phyloP scores from a whole-genome alignment of 2,329 filamentous ascomycete genomes.

The Sclerotinia trifoliorum region DNA sequence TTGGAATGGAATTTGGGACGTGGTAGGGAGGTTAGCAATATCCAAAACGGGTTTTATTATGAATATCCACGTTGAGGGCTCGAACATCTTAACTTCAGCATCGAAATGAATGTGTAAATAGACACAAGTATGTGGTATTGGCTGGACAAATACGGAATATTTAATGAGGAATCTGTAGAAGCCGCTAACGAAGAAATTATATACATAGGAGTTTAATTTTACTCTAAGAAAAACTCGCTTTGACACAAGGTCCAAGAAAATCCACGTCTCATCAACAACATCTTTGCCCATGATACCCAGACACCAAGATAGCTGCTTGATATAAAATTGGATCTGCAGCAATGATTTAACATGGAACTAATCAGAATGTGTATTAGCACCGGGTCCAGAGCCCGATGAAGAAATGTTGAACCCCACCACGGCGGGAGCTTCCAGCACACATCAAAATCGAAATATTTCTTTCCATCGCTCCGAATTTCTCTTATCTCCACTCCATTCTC shows the following conservation, averaged over 20 bases:
- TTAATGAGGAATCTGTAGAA: slow-evolving; percentile 1
- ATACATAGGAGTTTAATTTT: background rate
- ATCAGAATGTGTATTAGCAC: slow-evolving; percentile 18
- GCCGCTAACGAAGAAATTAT: background rate
- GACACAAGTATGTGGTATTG: slow-evolving; percentile 11
- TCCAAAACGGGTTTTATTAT: background rate
- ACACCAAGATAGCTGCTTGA: slow-evolving; percentile 9
- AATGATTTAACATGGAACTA: slow-evolving; percentile 7
- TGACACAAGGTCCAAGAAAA: background rate
- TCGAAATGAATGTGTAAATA: background rate
- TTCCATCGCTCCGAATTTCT: background rate
- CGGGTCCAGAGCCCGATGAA: background rate
- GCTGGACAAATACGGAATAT: background rate
- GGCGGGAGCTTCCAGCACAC: slow-evolving; percentile 1
- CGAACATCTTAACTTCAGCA: background rate
- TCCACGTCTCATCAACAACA: background rate
- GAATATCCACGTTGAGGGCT: background rate
- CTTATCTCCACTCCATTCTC: background rate
- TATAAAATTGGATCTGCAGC: slow-evolving; percentile 7
- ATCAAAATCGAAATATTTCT: slow-evolving; percentile 8
- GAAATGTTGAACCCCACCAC: slow-evolving; percentile 22
- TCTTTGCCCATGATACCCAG: background rate
- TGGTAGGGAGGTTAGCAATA: background rate
- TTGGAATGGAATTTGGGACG: background rate
- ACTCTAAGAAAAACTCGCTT: background rate